Base-by-base conservation (phyloP, 2,329 filamentous ascomycete genomes). In the Scytalidium lignicola region DNA sequence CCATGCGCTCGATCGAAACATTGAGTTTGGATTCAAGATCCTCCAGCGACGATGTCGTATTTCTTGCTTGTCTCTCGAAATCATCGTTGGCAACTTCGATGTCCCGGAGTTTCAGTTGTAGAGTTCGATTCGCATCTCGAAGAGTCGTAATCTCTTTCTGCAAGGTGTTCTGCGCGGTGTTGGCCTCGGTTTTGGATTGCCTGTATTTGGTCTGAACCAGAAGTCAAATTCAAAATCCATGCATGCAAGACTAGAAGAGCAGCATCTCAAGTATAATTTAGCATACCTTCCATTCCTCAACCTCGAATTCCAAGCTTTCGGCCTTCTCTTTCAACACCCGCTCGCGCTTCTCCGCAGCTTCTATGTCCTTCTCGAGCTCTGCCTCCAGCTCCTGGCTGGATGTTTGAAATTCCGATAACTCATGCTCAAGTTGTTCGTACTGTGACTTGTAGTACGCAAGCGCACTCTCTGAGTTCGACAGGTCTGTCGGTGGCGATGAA, bases 71-170 rank as follows among this genome's bases (percentile, higher is more conserved):
- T 57, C 90, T 85, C 74, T 99, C 93, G 65, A 92, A 96, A 69
- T 99, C 93, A 74, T 99, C 93, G 71, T 97, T 99, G 66, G 88
- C 90, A 48, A 99, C 93, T 70, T 99, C 93, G 60, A 92, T 96
- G 67, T 99, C 93, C 58, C 93, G 85, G 50, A 99, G 74, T 68
- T 80, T 88, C 55, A 96, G 75, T 62, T 93, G 87, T 53, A 96
- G 71, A 3, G 85, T 84, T 56, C 93, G 79, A 67, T 90, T 95
- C 44, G 83, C 69, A 57, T 99, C 91, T 63, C 93, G 86, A 60
- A 99, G 77, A 8, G 80, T 86, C 6, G 93, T 99, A 61, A 99
- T 91, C 69, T 99, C 93, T 70, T 96, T 97, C 70, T 99, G 91
- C 47, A 99, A 78, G 3, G 77, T 75, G 63, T 86, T 91, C 65